Conservation (phyloP, 805 yeast genomes). For the Yamadazyma sp. region DNA sequence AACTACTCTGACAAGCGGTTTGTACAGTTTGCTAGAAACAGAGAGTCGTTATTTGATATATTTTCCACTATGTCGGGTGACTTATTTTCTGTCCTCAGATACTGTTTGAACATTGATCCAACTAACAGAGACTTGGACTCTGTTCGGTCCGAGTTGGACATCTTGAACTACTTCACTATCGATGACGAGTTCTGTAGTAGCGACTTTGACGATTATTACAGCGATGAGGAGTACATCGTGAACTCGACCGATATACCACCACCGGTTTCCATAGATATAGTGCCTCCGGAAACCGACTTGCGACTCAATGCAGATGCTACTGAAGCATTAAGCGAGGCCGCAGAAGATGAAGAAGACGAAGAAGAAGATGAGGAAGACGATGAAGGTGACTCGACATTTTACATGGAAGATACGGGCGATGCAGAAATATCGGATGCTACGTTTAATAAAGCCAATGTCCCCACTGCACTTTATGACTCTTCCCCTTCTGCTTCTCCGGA, state of each 20-base stretch:
- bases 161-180: constrained; percentile 69
- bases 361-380: constrained; percentile 9
- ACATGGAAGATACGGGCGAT: constrained; percentile 17
- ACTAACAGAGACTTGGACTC: constrained; percentile 66
- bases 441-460: constrained; percentile 5
- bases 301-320: neutral
- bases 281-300: constrained; percentile 3
- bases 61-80: constrained; percentile 88
- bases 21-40: constrained; percentile 78
- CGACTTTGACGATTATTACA: constrained; percentile 52
- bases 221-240: constrained; percentile 15
- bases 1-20: constrained; percentile 78
- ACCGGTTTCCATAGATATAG: constrained; percentile 4
- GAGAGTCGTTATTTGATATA: constrained; percentile 89
- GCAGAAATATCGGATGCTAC: constrained; percentile 15
- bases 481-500: constrained; percentile 1
- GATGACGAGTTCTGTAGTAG: constrained; percentile 61
- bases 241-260: neutral
- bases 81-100: constrained; percentile 78
- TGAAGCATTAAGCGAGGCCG: neutral
- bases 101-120: constrained; percentile 82
- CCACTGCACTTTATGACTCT: neutral
- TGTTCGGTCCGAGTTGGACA: constrained; percentile 60
- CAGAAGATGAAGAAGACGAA: constrained; percentile 5
- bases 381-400: constrained; percentile 17